These are phyloP conservation scores for Phytophthora colocasiae DNA, from an alignment of 352 stramenopile species.

Conservation along the genomic window DNA sequence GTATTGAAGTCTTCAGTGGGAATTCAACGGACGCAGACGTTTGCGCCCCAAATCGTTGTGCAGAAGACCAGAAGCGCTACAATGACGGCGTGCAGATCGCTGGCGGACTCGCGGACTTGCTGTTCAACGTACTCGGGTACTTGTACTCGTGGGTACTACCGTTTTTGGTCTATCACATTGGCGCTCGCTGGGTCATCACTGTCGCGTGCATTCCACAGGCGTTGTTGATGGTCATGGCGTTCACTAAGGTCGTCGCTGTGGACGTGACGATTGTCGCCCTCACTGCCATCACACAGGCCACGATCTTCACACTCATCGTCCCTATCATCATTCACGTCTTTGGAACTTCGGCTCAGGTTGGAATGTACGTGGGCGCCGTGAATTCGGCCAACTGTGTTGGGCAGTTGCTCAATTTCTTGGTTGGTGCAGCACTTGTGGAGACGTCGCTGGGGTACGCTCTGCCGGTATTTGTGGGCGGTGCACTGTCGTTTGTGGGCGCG, in stretches of 20 bases:
- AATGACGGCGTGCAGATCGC: conserved; percentile 67
- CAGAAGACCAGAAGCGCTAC: conserved; percentile 43
- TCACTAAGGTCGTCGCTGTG: conserved; percentile 46
- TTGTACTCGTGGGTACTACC: conserved; percentile 59
- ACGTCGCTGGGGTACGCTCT: conserved; percentile 69
- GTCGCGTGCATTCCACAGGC: conserved; percentile 53
- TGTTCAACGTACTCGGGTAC: conserved; percentile 66
- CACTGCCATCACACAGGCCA: conserved; percentile 60
- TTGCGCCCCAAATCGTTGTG: conserved; percentile 42
- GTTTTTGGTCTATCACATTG: conserved; percentile 50
- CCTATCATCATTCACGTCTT: conserved; percentile 75
- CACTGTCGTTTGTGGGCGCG: conserved; percentile 65
- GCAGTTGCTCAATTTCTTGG: conserved; percentile 76
- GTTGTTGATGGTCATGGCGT: conserved; percentile 62
- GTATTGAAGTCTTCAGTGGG: conserved; percentile 60
- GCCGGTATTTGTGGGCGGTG: conserved; percentile 71
- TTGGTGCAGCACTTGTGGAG: conserved; percentile 64
- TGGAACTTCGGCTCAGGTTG: conserved; percentile 55
- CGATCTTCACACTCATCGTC: conserved; percentile 74
- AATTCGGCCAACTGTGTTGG: conserved; percentile 81
- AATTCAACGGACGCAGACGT: conserved; percentile 53
- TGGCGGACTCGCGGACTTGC: conserved; percentile 50
- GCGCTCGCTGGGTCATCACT: conserved; percentile 50
- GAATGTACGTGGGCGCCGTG: conserved; percentile 76
- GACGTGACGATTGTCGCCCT: conserved; percentile 59